phyloP scores from a whole-genome alignment of 345 rosid species.

The Triadica sebifera region DNA sequence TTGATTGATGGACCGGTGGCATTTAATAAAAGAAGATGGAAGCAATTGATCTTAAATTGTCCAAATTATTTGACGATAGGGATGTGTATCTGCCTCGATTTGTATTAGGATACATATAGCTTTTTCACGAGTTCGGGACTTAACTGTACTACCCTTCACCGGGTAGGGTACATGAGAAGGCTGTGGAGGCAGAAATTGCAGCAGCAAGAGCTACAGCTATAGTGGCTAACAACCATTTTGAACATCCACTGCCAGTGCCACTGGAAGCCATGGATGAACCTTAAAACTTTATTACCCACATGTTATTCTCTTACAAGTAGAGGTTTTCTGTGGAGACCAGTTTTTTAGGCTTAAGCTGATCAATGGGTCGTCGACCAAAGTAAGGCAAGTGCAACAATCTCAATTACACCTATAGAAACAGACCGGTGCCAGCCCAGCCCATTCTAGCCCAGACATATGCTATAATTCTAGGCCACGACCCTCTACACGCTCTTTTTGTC shows the following conservation, averaged over 20 bases:
- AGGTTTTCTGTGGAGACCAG: background rate
- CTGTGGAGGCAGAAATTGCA: conserved; percentile 39
- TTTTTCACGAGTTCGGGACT: no score
- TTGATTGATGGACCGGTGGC: no score
- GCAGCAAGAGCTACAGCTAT: conserved; percentile 28
- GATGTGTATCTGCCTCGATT: no score
- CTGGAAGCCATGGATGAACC: conserved; percentile 9
- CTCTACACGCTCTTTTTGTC: background rate
- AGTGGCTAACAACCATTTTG: conserved; percentile 22
- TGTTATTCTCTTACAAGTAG: background rate
- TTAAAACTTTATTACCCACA: background rate
- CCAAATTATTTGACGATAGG: no score
- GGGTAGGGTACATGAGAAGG: conserved; percentile 32
- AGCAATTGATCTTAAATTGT: no score
- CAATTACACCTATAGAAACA: background rate
- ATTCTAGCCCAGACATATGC: background rate
- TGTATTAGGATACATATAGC: no score
- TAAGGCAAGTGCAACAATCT: no score
- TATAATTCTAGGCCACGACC: conserved; percentile 3
- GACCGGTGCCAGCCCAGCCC: background rate
- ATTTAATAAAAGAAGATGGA: no score
- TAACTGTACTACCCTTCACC: no score
- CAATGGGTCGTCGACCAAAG: background rate
- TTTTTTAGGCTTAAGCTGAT: background rate
- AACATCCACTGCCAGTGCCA: conserved; percentile 3